Evolutionary conservation across 176 grass and related monocot genomes (phyloP).

Genomic region (Pontederia crassipes): DNA sequence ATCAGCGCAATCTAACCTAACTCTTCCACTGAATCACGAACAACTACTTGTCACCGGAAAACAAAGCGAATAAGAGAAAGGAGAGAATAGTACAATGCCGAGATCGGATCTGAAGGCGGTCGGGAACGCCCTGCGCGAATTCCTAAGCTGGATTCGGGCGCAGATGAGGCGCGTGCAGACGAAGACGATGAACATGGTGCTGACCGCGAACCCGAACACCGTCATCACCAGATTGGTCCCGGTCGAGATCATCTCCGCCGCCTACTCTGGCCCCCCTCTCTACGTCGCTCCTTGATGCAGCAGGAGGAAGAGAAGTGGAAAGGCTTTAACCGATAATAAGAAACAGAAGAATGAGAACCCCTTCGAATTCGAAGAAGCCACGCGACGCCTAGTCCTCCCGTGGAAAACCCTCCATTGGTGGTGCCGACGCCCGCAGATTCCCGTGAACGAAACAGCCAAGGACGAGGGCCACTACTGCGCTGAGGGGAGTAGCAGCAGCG

Average conservation of each 20-base stretch:
- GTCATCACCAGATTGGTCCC: slow-evolving; percentile 54
- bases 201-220: slow-evolving; percentile 78
- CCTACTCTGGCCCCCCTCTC: not conserved
- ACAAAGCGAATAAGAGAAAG: not conserved
- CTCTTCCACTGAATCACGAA: not conserved
- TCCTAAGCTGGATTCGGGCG: slow-evolving; percentile 48
- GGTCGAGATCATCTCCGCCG: slow-evolving; percentile 22
- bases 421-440: too few species aligned
- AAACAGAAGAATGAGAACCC: not conserved
- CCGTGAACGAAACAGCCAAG: too few species aligned
- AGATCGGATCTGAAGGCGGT: slow-evolving; percentile 19
- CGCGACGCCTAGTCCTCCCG: too few species aligned
- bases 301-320: too few species aligned
- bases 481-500: too few species aligned
- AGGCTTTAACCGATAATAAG: not conserved
- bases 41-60: not conserved
- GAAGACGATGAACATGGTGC: slow-evolving; percentile 78
- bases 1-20: too few species aligned
- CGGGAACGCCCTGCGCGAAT: slow-evolving; percentile 9
- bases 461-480: too few species aligned
- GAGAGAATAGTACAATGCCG: slow-evolving; percentile 14
- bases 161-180: slow-evolving; percentile 82
- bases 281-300: not conserved
- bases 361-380: too few species aligned
- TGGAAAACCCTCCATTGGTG: too few species aligned